Evolutionary conservation across 169 alveolate genomes (phyloP), one percentile per base, ranked within the genome.

Genomic region (Theileria sp.): DNA sequence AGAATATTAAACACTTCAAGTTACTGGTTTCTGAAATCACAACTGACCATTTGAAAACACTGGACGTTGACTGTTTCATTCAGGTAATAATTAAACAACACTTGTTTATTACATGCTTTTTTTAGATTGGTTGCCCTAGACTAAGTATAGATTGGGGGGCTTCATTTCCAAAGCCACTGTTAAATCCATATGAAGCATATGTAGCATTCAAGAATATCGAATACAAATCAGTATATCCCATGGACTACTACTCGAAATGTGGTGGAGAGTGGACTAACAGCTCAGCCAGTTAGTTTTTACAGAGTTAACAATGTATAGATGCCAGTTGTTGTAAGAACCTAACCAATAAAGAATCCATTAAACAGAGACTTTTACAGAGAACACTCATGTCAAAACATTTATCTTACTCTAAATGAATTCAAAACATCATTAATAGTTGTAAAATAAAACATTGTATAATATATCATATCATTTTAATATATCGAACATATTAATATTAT

Each of bases 61-160:
- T 91, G 15, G 87, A 86, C 36, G 87, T 86, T 2, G 95, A 91
- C 64, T 92, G 88, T 7, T 91, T 79, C 75, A 79, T 85, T 10
- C 84, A 77, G 69, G 80, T 74, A 28, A 32, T 56, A 56, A n/a
- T 60, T 60, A 25, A 7, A 3, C 0, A 64, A 64, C 2, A 69
- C 6, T 23, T 9, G 34, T 44, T 6, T 13, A 61, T 61, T 32
- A 8, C 34, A 32, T 10, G n/a, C 0, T 13, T 3, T 7, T 13
- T 93, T 74, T 92, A 98, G 93, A 92, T 98, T 19, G 99, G 98
- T 4, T 98, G 99, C 79, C 99, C 99, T 12, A 92, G 99, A 62
- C 92, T 98, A 44, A 95, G 99, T 12, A 95, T 98, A 67, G 99
- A 98, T 86, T 98, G 99, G 99, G 99, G 99, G 0, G 94, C 92